Percentiles rank a stretch among this genome's conserved stretches.
phyloP scores from a whole-genome alignment of 768 basidiomycete species.

The Sarcodon sp. region DNA sequence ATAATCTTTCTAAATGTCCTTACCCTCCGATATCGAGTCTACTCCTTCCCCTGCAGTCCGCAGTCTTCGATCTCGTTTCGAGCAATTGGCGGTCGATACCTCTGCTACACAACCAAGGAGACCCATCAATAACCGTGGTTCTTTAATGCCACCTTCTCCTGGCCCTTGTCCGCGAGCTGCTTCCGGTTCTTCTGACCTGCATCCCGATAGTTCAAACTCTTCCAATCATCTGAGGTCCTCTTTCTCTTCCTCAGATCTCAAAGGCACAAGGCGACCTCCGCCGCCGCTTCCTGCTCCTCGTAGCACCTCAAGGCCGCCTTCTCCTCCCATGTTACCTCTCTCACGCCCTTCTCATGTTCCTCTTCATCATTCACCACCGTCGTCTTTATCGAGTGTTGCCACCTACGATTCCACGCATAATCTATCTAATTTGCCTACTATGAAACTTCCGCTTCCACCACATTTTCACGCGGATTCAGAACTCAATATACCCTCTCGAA shows the following conservation, averaged over 20 bases:
- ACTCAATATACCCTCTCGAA: not conserved
- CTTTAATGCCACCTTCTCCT: slow-evolving; percentile 15
- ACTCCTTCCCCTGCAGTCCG: slow-evolving; percentile 50
- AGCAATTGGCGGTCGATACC: slow-evolving; percentile 42
- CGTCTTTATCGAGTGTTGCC: not conserved
- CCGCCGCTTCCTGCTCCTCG: slow-evolving; percentile 52
- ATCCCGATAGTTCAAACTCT: slow-evolving; percentile 15
- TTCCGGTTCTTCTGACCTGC: slow-evolving; percentile 12
- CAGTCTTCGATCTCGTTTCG: slow-evolving; percentile 59
- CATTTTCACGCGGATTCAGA: slow-evolving; percentile 3
- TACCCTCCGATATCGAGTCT: slow-evolving; percentile 26
- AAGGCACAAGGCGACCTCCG: slow-evolving; percentile 25
- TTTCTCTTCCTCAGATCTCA: slow-evolving; percentile 44
- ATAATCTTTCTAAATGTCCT: too few relatives aligned
- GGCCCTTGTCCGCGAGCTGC: slow-evolving; percentile 28
- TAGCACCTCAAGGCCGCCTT: slow-evolving; percentile 12
- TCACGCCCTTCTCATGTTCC: slow-evolving; percentile 37
- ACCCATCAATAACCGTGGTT: slow-evolving; percentile 5
- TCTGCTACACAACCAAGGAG: slow-evolving; percentile 7
- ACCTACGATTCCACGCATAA: not conserved
- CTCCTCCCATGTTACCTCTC: slow-evolving; percentile 31
- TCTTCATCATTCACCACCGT: slow-evolving; percentile 1
- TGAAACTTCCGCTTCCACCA: slow-evolving; percentile 5
- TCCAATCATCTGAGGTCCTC: slow-evolving; percentile 24
- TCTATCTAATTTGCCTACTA: not conserved